A percentile compares a stretch with the other conserved stretches of the same genome.
phyloP scores from a whole-genome alignment of 2,329 filamentous ascomycete species.

The Lojkania enalia region DNA sequence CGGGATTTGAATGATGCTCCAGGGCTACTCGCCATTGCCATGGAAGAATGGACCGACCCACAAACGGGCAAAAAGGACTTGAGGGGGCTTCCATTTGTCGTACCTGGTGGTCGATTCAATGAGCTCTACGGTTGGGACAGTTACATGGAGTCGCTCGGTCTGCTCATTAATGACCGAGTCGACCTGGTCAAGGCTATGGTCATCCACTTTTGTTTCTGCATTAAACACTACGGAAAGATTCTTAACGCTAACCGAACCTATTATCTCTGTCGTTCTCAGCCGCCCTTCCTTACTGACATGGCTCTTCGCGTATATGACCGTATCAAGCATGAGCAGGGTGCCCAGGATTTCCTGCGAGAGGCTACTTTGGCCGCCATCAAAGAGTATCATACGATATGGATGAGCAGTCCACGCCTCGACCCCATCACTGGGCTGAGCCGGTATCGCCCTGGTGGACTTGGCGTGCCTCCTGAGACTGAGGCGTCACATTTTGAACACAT shows the following conservation, averaged over 20 bases:
- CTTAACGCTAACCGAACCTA: conserved; percentile 96
- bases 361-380: conserved; percentile 92
- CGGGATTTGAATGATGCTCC: conserved; percentile 84
- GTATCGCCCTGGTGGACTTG: conserved; percentile 80
- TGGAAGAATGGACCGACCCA: conserved; percentile 72
- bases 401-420: conserved; percentile 70
- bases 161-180: conserved; percentile 81
- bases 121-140: conserved; percentile 99
- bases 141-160: conserved; percentile 94
- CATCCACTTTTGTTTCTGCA: conserved; percentile 95
- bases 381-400: conserved; percentile 92
- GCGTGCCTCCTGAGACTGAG: conserved; percentile 91
- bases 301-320: conserved; percentile 89
- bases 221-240: conserved; percentile 97
- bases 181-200: conserved; percentile 95
- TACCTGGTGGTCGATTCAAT: conserved; percentile 96
- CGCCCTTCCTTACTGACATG: conserved; percentile 97
- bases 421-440: conserved; percentile 72
- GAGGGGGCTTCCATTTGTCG: conserved; percentile 88
- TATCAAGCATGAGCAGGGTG: conserved; percentile 82
- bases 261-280: conserved; percentile 91
- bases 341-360: conserved; percentile 77
- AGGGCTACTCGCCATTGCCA: conserved; percentile 84
- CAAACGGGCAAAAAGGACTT: conserved; percentile 71
- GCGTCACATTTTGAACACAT: conserved; percentile 83